phyloP scores from a whole-genome alignment of 1,284 basidiomycete genomes.

The Melanopsichium pennsylvanicum region DNA sequence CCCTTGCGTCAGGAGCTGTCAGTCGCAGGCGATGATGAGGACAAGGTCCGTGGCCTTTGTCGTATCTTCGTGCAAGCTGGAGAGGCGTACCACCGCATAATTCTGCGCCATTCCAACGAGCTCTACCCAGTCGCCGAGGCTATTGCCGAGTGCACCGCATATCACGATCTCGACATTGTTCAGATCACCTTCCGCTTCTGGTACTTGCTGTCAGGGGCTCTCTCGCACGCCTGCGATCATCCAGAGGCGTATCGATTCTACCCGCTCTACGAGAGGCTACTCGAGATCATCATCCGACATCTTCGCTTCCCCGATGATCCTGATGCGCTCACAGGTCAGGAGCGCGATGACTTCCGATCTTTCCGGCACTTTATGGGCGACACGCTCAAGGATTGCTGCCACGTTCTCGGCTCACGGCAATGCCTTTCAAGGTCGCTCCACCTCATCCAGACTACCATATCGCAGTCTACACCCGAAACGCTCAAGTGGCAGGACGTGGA shows the following conservation, averaged over 20 bases:
- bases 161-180: slow-evolving; percentile 92
- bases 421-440: slow-evolving; percentile 85
- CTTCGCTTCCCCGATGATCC: slow-evolving; percentile 86
- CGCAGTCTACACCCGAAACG: slow-evolving; percentile 66
- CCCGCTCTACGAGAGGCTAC: slow-evolving; percentile 82
- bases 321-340: slow-evolving; percentile 77
- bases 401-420: slow-evolving; percentile 84
- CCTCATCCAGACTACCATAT: slow-evolving; percentile 78
- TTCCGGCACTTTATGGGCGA: slow-evolving; percentile 99
- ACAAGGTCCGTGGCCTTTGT: slow-evolving; percentile 87
- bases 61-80: slow-evolving; percentile 94
- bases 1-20: slow-evolving; percentile 49
- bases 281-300: slow-evolving; percentile 87
- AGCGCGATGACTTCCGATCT: slow-evolving; percentile 89
- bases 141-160: slow-evolving; percentile 91
- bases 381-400: slow-evolving; percentile 97
- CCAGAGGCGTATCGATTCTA: slow-evolving; percentile 70
- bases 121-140: slow-evolving; percentile 94
- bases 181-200: slow-evolving; percentile 98
- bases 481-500: slow-evolving; percentile 91
- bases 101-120: slow-evolving; percentile 85
- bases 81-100: slow-evolving; percentile 89
- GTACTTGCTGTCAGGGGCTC: slow-evolving; percentile 72
- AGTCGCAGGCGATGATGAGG: slow-evolving; percentile 72
- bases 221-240: slow-evolving; percentile 70